Evolutionary conservation across 805 yeast species (phyloP).

Genomic region (Wickerhamiella sorbophila): DNA sequence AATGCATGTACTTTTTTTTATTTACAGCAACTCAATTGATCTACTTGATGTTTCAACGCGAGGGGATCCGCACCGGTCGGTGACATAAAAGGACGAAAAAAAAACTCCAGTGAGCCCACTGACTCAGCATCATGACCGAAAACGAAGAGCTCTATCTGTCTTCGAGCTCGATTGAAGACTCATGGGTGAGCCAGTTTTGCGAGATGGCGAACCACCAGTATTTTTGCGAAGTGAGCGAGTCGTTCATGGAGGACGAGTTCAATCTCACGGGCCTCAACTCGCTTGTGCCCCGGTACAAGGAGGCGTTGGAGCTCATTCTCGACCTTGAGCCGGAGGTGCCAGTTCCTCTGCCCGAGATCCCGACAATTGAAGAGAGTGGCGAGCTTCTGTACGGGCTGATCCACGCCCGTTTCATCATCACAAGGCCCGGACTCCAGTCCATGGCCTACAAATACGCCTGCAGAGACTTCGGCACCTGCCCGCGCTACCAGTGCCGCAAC

Average conservation of each 20-base stretch:
- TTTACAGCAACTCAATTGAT: no score
- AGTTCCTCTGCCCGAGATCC: slow-evolving; percentile 49
- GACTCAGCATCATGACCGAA: background rate
- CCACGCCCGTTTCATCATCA: slow-evolving; percentile 80
- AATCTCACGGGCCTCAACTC: slow-evolving; percentile 79
- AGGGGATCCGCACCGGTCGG: no score
- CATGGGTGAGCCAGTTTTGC: slow-evolving; percentile 72
- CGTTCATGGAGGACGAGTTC: slow-evolving; percentile 92
- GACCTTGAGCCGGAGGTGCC: slow-evolving; percentile 57
- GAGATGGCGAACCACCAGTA: slow-evolving; percentile 72
- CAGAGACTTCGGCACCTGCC: slow-evolving; percentile 82
- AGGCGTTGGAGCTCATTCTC: slow-evolving; percentile 78
- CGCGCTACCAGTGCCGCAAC: slow-evolving; percentile 77
- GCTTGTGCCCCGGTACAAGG: slow-evolving; percentile 80
- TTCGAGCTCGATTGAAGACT: slow-evolving; percentile 9
- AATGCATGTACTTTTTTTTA: no score
- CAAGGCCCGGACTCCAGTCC: slow-evolving; percentile 76
- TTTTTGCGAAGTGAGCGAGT: slow-evolving; percentile 82
- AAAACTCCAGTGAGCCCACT: no score
- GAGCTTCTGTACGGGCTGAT: slow-evolving; percentile 86
- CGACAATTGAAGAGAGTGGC: slow-evolving; percentile 76
- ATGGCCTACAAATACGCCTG: slow-evolving; percentile 83
- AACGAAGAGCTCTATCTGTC: slow-evolving; percentile 2
- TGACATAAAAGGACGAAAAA: no score
- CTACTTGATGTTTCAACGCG: no score